Evolutionary conservation across 768 basidiomycete genomes (phyloP), one percentile per base, ranked within the genome.

Genomic region (Kwoniella europaea): DNA sequence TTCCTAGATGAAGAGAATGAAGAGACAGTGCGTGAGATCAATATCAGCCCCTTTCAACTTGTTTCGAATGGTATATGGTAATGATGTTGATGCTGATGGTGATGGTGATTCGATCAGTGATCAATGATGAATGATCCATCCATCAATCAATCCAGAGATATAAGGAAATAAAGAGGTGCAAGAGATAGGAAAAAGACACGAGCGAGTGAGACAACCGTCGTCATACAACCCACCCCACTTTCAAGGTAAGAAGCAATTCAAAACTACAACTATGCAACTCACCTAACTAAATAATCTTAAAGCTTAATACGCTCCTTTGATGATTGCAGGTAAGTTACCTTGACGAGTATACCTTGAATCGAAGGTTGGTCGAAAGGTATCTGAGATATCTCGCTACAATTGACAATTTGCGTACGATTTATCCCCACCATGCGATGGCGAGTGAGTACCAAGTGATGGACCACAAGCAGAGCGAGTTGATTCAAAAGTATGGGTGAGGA

Each of bases 171-270:
- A 55, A 22, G 54, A 55, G 15, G 54, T n/a, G 44, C n/a, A 61
- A 9, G 58, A 27, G 41, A 24, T 15, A 52, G 43, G n/a, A 60
- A 29, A 35, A 61, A n/a, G 57, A 52, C 35, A 68, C 15, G 35
- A 67, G 27, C 46, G 29, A 56, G 64, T 27, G 46, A 54, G 35
- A 43, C 50, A 54, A 65, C 20, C 15, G 0, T 55, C 54, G 54
- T 55, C 54, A 55, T 55, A 55, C 54, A 55, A 55, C 9, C 24
- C 20, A 20, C 20, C 3, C 27, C 27, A 27, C 27, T 27, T 27
- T 27, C 27, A 27, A 27, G 27, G 27, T 18, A 50, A 50, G 46
- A 50, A 50, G 46, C 12, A 15, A 50, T 50, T 50, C 46, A 50
- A 2, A 35, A 35, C 7, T 35, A 35, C 35, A 35, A 35, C 35